phyloP scores from a whole-genome alignment of 1,284 basidiomycete genomes.

The Leccinum angustisporum region DNA sequence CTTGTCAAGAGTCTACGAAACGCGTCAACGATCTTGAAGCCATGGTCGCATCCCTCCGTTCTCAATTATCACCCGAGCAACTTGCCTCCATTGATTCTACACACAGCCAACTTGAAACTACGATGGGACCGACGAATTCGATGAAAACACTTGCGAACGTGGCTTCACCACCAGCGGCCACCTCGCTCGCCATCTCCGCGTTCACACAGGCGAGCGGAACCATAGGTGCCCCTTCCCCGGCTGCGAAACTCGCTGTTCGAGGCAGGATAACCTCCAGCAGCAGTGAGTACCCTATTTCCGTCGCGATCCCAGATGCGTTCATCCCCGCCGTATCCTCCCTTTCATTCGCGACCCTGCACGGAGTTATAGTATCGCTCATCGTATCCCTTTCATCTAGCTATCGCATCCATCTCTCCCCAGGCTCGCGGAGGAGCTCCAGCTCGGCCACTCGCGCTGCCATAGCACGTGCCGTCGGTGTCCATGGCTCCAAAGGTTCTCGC shows the following conservation, averaged over 20 bases:
- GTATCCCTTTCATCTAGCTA: conserved; percentile 45
- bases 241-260: conserved; percentile 76
- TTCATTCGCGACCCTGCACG: conserved; percentile 15
- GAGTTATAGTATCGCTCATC: conserved; percentile 3
- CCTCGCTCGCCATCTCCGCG: conserved; percentile 75
- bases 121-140: neutral
- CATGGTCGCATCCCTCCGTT: conserved; percentile 18
- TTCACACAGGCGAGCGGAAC: conserved; percentile 82
- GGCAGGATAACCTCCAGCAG: conserved; percentile 81
- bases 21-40: conserved; percentile 24
- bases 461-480: conserved; percentile 41
- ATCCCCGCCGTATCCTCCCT: conserved; percentile 2
- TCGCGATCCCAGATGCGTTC: conserved; percentile 4
- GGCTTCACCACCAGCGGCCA: conserved; percentile 84
- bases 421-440: conserved; percentile 59
- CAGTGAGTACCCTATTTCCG: conserved; percentile 52
- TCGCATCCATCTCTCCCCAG: conserved; percentile 70
- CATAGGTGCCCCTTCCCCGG: conserved; percentile 83
- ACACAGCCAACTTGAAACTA: neutral
- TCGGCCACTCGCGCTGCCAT: conserved; percentile 51
- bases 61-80: conserved; percentile 23
- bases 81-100: conserved; percentile 18
- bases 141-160: conserved; percentile 53
- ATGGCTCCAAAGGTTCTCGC: conserved; percentile 26
- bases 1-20: conserved; percentile 15